phyloP scores from a whole-genome alignment of 805 yeast species.

The Ogataea parapolymorpha region DNA sequence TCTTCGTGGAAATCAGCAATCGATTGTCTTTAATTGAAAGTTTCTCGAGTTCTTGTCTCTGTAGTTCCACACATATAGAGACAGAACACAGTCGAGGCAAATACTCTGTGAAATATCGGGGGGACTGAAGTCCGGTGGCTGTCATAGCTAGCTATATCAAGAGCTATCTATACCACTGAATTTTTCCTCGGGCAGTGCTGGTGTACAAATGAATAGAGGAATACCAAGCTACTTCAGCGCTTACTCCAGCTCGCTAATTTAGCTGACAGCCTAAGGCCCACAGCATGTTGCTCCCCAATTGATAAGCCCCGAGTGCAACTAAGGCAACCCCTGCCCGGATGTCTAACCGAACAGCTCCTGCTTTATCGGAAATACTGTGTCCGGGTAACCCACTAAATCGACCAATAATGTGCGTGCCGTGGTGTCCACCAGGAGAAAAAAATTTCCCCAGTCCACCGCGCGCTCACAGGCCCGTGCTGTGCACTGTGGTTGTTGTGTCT shows the following conservation, averaged over 20 bases:
- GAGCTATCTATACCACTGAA: background rate
- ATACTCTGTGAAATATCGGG: constrained; percentile 5
- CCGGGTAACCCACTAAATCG: constrained; percentile 6
- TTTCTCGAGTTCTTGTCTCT: background rate
- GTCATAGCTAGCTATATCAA: background rate
- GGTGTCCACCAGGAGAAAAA: constrained; percentile 11
- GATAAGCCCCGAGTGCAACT: background rate
- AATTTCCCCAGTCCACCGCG: constrained; percentile 2
- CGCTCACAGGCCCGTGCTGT: constrained; percentile 3
- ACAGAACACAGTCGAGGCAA: constrained; percentile 9
- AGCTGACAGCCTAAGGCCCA: no score
- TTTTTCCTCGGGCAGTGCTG: constrained; percentile 11
- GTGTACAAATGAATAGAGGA: background rate
- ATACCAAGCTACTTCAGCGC: no score
- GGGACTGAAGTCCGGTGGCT: background rate
- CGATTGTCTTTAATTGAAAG: background rate
- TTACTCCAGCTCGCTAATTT: no score
- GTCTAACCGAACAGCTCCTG: background rate
- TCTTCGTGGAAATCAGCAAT: background rate
- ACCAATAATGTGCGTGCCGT: constrained; percentile 12
- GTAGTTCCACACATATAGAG: constrained; percentile 9
- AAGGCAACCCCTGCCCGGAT: background rate
- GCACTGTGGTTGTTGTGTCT: constrained; percentile 4
- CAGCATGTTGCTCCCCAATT: background rate
- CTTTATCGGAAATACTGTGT: constrained; percentile 8